Evolutionary conservation across 331 rosid species (phyloP).

Genomic region (Quercus lobata): DNA sequence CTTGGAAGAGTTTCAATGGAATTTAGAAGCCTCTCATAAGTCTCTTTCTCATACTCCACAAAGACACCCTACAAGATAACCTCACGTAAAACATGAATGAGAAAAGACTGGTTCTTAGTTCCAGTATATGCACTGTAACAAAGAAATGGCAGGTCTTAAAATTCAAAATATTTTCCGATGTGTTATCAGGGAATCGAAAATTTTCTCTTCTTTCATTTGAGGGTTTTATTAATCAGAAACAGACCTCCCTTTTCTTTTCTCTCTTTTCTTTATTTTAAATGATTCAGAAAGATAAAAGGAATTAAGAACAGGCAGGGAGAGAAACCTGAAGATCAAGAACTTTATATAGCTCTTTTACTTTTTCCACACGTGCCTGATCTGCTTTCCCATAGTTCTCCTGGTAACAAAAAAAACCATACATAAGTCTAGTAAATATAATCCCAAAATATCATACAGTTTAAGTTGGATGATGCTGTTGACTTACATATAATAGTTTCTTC

Average conservation of each 20-base stretch:
- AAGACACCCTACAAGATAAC: constrained; percentile 43
- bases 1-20: constrained; percentile 66
- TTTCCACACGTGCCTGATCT: constrained; percentile 37
- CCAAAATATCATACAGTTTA: background rate
- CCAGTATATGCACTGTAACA: background rate
- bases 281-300: background rate
- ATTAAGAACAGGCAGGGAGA: background rate
- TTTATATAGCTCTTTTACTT: constrained; percentile 41
- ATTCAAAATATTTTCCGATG: background rate
- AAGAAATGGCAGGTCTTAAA: background rate
- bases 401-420: constrained; percentile 7
- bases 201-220: background rate
- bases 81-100: constrained; percentile 1
- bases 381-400: constrained; percentile 56
- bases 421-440: background rate
- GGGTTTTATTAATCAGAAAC: background rate
- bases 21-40: constrained; percentile 44
- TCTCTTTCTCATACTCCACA: constrained; percentile 47
- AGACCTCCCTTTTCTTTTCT: background rate
- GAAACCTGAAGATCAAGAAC: constrained; percentile 53
- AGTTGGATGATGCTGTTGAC: constrained; percentile 4
- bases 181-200: background rate
- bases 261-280: background rate
- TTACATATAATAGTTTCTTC: constrained; percentile 44
- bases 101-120: background rate